These are phyloP conservation scores for Rheum nobile DNA, from an alignment of 148 eudicot genomes.

Conservation along the genomic window DNA sequence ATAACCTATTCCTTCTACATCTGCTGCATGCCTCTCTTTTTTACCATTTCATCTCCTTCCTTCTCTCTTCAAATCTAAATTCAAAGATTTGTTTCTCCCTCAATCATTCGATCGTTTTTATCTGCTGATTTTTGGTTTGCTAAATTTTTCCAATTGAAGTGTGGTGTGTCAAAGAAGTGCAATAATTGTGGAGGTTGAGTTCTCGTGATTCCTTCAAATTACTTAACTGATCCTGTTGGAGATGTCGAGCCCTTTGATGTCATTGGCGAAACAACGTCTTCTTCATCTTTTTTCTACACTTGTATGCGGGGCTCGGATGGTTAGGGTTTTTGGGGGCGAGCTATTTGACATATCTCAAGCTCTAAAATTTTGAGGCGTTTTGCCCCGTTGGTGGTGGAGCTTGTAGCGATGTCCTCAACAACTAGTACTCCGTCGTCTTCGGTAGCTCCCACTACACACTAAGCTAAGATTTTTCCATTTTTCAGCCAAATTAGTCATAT, in stretches of 20 bases:
- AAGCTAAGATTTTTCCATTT: not conserved
- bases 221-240: slow-evolving; percentile 18
- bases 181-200: slow-evolving; percentile 5
- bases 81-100: slow-evolving; percentile 5
- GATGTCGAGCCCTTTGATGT: slow-evolving; percentile 23
- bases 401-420: slow-evolving; percentile 63
- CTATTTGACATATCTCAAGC: slow-evolving; percentile 64
- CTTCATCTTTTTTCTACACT: slow-evolving; percentile 33
- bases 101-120: not conserved
- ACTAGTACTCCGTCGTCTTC: slow-evolving; percentile 57
- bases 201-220: slow-evolving; percentile 23
- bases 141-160: not conserved
- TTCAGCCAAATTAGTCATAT: too few relatives aligned
- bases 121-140: not conserved
- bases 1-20: too few relatives aligned
- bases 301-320: slow-evolving; percentile 76
- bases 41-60: too few relatives aligned
- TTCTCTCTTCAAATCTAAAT: slow-evolving; percentile 17
- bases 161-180: slow-evolving; percentile 10
- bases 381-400: slow-evolving; percentile 68
- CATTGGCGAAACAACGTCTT: slow-evolving; percentile 9
- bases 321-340: slow-evolving; percentile 65
- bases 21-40: too few relatives aligned
- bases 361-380: slow-evolving; percentile 60
- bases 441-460: slow-evolving; percentile 24